phyloP scores from a whole-genome alignment of 108 stramenopile species.

The Fragilariopsis cylindrus region DNA sequence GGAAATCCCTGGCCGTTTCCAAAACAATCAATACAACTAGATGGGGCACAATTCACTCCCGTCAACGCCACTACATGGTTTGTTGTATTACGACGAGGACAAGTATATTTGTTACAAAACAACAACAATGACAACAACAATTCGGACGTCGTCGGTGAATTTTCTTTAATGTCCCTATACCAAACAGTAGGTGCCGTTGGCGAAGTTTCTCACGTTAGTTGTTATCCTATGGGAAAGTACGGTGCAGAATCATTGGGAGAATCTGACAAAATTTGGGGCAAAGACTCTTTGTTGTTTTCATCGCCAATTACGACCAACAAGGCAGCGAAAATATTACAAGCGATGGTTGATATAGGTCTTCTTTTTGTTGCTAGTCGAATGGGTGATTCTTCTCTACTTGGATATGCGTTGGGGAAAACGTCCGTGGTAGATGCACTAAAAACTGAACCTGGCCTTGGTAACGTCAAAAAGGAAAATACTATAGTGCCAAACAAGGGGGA shows the following conservation, averaged over 20 bases:
- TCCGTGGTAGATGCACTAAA: slow-evolving; percentile 34
- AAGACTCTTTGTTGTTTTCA: slow-evolving; percentile 7
- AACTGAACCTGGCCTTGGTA: slow-evolving; percentile 24
- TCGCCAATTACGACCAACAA: neutral
- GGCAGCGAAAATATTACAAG: neutral
- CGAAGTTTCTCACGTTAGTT: slow-evolving; percentile 56
- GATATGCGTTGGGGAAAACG: slow-evolving; percentile 57
- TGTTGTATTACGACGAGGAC: slow-evolving; percentile 62
- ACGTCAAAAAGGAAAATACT: slow-evolving; percentile 23
- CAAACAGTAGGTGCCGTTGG: slow-evolving; percentile 68
- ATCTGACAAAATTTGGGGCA: neutral
- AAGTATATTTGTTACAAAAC: slow-evolving; percentile 64
- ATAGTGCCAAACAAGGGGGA: slow-evolving; percentile 12
- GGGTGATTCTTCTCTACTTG: slow-evolving; percentile 79
- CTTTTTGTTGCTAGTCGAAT: slow-evolving; percentile 80
- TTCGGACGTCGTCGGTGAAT: slow-evolving; percentile 8
- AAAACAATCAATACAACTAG: slow-evolving; percentile 63
- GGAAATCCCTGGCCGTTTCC: slow-evolving; percentile 80
- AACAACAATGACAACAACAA: slow-evolving; percentile 15
- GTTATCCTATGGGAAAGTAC: slow-evolving; percentile 35
- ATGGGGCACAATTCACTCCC: slow-evolving; percentile 60
- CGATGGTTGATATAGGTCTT: slow-evolving; percentile 47
- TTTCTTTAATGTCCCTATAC: slow-evolving; percentile 65
- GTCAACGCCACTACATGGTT: slow-evolving; percentile 55
- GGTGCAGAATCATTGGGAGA: neutral